Evolutionary conservation across 2,329 filamentous ascomycete species (phyloP).

Genomic region (Colletotrichum spaethianum): DNA sequence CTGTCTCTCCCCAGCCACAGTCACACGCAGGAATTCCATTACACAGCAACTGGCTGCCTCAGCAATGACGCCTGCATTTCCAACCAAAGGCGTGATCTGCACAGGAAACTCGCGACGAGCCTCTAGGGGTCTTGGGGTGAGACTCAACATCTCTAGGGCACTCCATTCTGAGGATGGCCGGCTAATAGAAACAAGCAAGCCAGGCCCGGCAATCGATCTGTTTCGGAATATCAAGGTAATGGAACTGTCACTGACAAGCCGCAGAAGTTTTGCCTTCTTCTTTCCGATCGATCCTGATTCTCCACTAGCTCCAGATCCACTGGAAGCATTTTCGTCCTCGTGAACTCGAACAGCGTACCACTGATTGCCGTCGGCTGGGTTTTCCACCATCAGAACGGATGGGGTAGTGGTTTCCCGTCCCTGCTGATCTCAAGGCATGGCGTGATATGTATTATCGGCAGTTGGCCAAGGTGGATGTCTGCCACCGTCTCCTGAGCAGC

Average conservation of each 20-base stretch:
- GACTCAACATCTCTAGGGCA: background rate
- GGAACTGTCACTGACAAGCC: background rate
- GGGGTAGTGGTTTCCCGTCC: background rate
- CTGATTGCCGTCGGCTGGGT: background rate
- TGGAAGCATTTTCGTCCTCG: background rate
- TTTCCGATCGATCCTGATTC: background rate
- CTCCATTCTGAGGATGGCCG: background rate
- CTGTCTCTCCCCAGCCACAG: constrained; percentile 15
- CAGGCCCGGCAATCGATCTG: constrained; percentile 14
- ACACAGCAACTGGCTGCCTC: background rate
- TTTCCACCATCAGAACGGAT: background rate
- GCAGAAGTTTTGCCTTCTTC: background rate
- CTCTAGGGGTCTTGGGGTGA: background rate
- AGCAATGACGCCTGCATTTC: constrained; percentile 6
- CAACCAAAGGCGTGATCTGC: constrained; percentile 5
- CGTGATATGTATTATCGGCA: background rate
- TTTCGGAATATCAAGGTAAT: background rate
- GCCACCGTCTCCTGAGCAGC: background rate
- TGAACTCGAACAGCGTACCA: constrained; percentile 13
- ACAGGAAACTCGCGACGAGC: constrained; percentile 1
- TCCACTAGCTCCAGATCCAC: background rate
- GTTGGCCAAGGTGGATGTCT: background rate
- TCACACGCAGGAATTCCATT: background rate
- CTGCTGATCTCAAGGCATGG: background rate
- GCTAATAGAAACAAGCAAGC: background rate